Conservation (phyloP, 495 filamentous ascomycete genomes). For the Penicillium herquei region DNA sequence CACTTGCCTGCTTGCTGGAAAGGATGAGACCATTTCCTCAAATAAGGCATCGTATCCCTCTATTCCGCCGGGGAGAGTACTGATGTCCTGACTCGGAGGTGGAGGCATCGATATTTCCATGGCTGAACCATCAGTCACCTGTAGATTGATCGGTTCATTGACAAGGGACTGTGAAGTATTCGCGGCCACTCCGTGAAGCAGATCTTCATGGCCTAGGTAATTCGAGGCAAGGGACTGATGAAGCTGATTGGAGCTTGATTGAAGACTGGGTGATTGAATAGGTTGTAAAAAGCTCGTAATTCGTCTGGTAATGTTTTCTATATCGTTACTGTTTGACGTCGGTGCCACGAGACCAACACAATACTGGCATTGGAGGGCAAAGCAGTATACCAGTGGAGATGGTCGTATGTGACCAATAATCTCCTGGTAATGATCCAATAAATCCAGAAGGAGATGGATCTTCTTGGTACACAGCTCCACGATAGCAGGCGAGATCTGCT, state of each 20-base stretch:
- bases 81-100: not conserved
- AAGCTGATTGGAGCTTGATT: not conserved
- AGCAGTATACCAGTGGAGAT: slow-evolving; percentile 20
- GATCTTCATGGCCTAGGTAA: not conserved
- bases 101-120: not conserved
- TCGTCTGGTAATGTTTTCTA: not conserved
- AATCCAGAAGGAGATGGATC: slow-evolving; percentile 11
- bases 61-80: not conserved
- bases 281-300: not conserved
- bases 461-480: slow-evolving; percentile 1
- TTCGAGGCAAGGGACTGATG: not conserved
- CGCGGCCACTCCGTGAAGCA: no score
- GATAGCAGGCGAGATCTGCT: slow-evolving; percentile 1
- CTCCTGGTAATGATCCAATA: slow-evolving; percentile 19
- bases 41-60: slow-evolving; percentile 24
- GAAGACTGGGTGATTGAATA: not conserved
- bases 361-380: slow-evolving; percentile 18
- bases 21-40: slow-evolving; percentile 22
- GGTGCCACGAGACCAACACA: not conserved
- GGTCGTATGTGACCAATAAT: slow-evolving; percentile 4
- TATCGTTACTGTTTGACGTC: not conserved
- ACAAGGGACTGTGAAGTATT: not conserved
- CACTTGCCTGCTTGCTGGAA: slow-evolving; percentile 16
- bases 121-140: not conserved
- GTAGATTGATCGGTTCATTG: not conserved